A percentile compares a stretch with the other conserved stretches of the same genome.
Conservation (phyloP, 1,139 yeast species). For the Oligophagozyma castellii region DNA sequence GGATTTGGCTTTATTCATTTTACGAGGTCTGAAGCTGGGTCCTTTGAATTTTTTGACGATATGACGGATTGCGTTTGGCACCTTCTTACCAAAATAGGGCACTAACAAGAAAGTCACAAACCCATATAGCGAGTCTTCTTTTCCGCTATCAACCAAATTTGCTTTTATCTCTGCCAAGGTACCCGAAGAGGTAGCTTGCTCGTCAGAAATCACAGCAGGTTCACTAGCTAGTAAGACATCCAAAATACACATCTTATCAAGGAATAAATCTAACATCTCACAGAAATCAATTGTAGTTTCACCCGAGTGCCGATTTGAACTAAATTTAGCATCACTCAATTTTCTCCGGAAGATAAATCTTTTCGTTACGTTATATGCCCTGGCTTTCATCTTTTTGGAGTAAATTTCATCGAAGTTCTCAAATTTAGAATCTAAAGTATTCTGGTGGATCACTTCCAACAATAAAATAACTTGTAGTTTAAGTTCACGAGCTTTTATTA, state of each 20-base stretch:
- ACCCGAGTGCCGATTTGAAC: neutral
- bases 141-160: slow-evolving; percentile 13
- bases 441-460: slow-evolving; percentile 31
- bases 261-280: slow-evolving; percentile 30
- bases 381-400: slow-evolving; percentile 19
- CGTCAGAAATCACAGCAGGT: neutral
- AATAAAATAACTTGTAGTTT: slow-evolving; percentile 50
- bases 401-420: slow-evolving; percentile 19
- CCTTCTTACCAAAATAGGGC: slow-evolving; percentile 38
- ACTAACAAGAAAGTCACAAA: slow-evolving; percentile 40
- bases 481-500: slow-evolving; percentile 49
- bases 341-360: slow-evolving; percentile 4
- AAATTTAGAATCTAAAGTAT: slow-evolving; percentile 21
- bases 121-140: slow-evolving; percentile 30
- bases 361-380: slow-evolving; percentile 29
- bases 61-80: slow-evolving; percentile 35
- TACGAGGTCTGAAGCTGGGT: slow-evolving; percentile 27
- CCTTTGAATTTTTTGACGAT: slow-evolving; percentile 39
- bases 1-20: slow-evolving; percentile 2
- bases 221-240: slow-evolving; percentile 32
- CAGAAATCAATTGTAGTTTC: slow-evolving; percentile 12
- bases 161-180: slow-evolving; percentile 13
- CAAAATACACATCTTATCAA: slow-evolving; percentile 44
- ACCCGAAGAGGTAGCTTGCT: slow-evolving; percentile 2
- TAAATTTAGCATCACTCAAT: slow-evolving; percentile 18